These are phyloP conservation scores for Thecamonas trahens DNA, from an alignment of 78 protist species.

Conservation along the genomic window DNA sequence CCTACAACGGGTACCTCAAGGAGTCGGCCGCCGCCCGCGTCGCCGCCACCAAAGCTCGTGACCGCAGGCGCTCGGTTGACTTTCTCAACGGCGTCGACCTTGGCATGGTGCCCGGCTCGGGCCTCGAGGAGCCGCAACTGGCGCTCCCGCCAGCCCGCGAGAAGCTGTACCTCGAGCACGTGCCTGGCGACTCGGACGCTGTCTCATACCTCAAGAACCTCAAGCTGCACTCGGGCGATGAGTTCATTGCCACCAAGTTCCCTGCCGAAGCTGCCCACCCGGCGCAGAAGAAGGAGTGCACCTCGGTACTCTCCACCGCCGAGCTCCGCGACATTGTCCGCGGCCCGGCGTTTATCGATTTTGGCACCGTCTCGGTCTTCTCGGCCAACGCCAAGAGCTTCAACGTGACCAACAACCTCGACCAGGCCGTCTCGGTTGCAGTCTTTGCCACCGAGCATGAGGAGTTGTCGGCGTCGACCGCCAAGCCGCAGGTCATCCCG, in stretches of 20 bases:
- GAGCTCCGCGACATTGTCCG: constrained; percentile 6
- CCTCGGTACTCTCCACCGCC: constrained; percentile 4
- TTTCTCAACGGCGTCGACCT: not conserved
- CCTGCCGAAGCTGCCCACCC: not conserved
- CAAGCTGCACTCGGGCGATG: not conserved
- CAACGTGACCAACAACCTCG: constrained; percentile 17
- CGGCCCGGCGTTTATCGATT: too few relatives aligned
- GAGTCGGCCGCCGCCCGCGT: not conserved
- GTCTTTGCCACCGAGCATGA: constrained; percentile 6
- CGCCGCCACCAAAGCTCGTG: not conserved
- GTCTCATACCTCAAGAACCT: not conserved
- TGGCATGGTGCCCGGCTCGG: not conserved
- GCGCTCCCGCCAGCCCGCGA: not conserved
- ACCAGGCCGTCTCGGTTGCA: not conserved
- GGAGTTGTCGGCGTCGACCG: constrained; percentile 8
- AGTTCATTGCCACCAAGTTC: not conserved
- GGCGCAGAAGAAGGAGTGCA: too few relatives aligned
- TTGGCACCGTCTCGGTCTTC: constrained; percentile 29
- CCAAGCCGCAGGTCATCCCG: constrained; percentile 39
- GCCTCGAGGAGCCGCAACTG: not conserved
- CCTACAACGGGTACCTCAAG: not conserved
- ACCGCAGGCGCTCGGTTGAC: not conserved
- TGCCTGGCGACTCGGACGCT: not conserved
- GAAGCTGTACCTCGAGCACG: not conserved
- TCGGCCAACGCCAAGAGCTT: constrained; percentile 3